phyloP scores from a whole-genome alignment of 257 asterid species.

The Jaltomata sinuosa region DNA sequence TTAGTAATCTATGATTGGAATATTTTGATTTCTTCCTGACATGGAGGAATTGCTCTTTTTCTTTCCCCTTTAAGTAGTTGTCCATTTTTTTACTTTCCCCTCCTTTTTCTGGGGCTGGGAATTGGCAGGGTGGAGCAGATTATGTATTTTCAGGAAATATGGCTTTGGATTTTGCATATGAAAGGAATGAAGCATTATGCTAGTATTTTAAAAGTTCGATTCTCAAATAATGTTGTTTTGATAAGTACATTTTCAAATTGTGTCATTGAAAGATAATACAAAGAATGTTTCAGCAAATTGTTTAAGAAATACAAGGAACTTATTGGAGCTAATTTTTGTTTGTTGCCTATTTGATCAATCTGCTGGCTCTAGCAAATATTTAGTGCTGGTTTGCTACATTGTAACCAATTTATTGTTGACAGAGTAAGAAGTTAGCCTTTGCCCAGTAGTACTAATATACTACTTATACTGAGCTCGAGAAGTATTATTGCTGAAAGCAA shows the following conservation, averaged over 20 bases:
- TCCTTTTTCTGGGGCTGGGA: background rate
- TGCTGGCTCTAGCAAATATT: background rate
- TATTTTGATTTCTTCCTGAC: background rate
- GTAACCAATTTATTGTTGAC: background rate
- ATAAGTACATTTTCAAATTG: background rate
- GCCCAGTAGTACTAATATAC: background rate
- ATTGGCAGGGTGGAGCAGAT: background rate
- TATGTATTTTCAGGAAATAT: background rate
- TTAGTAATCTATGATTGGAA: background rate
- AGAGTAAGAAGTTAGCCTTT: background rate
- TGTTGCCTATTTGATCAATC: background rate
- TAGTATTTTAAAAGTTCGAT: background rate
- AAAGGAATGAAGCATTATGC: background rate
- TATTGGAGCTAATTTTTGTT: background rate
- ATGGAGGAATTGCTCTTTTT: background rate
- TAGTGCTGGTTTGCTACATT: background rate
- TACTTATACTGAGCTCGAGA: background rate
- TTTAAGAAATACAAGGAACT: background rate
- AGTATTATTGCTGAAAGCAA: background rate
- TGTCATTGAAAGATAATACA: background rate
- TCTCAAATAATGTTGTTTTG: background rate
- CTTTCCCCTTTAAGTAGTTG: background rate
- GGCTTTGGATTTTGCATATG: background rate
- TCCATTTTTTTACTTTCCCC: background rate
- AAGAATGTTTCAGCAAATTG: background rate